Base-by-base conservation (phyloP, 139 green algal species). In the Coelastrella sp. region DNA sequence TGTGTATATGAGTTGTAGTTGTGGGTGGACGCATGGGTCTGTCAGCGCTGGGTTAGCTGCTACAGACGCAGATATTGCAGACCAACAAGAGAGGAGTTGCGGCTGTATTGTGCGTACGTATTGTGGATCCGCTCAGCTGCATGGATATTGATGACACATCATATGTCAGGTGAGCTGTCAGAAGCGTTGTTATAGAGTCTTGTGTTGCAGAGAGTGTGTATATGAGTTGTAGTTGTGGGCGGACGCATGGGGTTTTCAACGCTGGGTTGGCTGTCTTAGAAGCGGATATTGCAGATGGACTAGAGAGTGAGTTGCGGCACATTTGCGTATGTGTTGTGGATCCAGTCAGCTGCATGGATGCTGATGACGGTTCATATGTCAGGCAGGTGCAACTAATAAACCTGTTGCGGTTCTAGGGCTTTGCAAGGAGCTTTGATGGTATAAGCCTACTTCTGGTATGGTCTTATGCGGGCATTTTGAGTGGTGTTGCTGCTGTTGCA, bases 121-220 rank as follows among this genome's bases (percentile, higher is more conserved):
- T 82, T 94, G 93, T 87, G 89, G 7, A 90, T 99, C 64, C 97
- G 0, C 96, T 96, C 5, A 96, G 96, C 23, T 99, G 97, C 93
- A 98, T 96, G 80, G 97, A 99, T 91, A 98, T 99, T 66, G 97
- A 99, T 85, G 97, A 99, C 74, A 96, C 97, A 8, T 93, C 98
- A 93, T 96, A 98, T 90, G 92, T 96, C 20, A 87, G 82, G 82
- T 87, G 65, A 20, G 82, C n/a, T 20, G 3, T 2, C 32, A 2
- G 32, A 47, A 59, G 7, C 60, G 76, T 23, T 23, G 17, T 16
- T 47, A 47, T 47, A 47, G 32, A 47, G 32, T 47, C 32, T 47
- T 47, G 32, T 47, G 32, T 47, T 47, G 32, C 32, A 47, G 32
- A 47, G 32, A 47, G 32, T 47, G 32, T 47, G 32, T 47, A 47